A percentile compares a stretch with the other conserved stretches of the same genome.
phyloP scores from a whole-genome alignment of 2,329 filamentous ascomycete genomes.

The Daldinia eschscholtzii region DNA sequence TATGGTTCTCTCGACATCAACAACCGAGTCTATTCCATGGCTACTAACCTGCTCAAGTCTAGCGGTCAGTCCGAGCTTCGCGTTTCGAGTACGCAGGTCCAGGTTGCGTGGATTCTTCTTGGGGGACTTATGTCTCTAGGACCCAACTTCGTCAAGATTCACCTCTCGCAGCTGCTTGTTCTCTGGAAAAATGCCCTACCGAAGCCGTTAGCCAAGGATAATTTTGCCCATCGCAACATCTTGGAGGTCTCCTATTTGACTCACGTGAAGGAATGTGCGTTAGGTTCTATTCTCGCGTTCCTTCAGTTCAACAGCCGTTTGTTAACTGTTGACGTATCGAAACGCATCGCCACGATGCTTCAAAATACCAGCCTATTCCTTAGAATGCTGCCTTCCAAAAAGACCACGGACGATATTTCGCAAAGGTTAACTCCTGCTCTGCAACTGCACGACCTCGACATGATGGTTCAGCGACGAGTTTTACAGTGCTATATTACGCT shows the following conservation, averaged over 20 bases:
- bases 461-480: slow-evolving; percentile 93
- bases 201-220: slow-evolving; percentile 93
- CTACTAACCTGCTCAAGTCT: slow-evolving; percentile 90
- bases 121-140: slow-evolving; percentile 96
- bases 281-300: slow-evolving; percentile 92
- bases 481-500: slow-evolving; percentile 95
- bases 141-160: slow-evolving; percentile 98
- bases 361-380: slow-evolving; percentile 94
- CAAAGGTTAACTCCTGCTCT: slow-evolving; percentile 87
- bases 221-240: slow-evolving; percentile 83
- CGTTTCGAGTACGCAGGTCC: slow-evolving; percentile 92
- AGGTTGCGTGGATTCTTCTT: slow-evolving; percentile 97
- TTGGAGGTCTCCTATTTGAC: slow-evolving; percentile 93
- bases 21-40: slow-evolving; percentile 89
- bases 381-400: slow-evolving; percentile 85
- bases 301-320: slow-evolving; percentile 93
- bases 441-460: slow-evolving; percentile 88
- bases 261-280: slow-evolving; percentile 93
- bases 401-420: slow-evolving; percentile 85
- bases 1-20: slow-evolving; percentile 97
- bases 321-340: slow-evolving; percentile 92
- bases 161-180: slow-evolving; percentile 90
- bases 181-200: slow-evolving; percentile 98
- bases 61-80: slow-evolving; percentile 92
- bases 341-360: slow-evolving; percentile 91